phyloP scores from a whole-genome alignment of 306 rosid genomes.

The Vigna nakashimae region DNA sequence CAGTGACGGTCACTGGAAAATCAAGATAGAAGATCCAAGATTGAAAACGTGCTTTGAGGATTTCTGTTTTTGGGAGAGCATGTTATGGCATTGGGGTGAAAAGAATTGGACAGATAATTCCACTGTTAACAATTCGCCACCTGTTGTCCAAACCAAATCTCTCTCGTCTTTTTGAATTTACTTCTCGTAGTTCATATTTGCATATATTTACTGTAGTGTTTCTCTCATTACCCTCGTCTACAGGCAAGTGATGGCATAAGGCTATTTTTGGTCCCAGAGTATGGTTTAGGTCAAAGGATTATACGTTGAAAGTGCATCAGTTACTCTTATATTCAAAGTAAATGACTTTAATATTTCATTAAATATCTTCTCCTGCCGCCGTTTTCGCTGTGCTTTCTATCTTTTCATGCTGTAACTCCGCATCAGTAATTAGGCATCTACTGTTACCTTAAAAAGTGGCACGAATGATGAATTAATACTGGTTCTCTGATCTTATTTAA shows the following conservation, averaged over 20 bases:
- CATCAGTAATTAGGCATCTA: not conserved
- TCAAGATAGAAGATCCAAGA: constrained; percentile 70
- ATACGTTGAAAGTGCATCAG: not conserved
- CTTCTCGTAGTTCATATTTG: constrained; percentile 20
- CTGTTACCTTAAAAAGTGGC: not conserved
- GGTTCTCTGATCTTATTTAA: not conserved
- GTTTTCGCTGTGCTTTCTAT: not conserved
- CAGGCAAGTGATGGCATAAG: constrained; percentile 17
- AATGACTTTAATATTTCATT: not conserved
- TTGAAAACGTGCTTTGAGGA: constrained; percentile 69
- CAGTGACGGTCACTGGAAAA: constrained; percentile 86
- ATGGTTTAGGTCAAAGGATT: constrained; percentile 16
- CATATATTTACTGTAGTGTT: constrained; percentile 28
- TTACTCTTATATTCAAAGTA: not conserved
- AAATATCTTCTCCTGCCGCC: not conserved
- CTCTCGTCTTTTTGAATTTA: constrained; percentile 50
- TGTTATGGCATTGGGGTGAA: constrained; percentile 89
- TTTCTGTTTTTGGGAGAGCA: constrained; percentile 89
- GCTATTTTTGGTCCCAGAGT: constrained; percentile 27
- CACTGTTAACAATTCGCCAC: constrained; percentile 49
- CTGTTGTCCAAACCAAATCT: constrained; percentile 47
- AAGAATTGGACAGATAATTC: constrained; percentile 81
- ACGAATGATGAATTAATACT: not conserved
- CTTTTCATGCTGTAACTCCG: not conserved
- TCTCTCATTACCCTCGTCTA: not conserved